Evolutionary conservation across 1,139 yeast species (phyloP), one percentile per base, ranked within the genome.

Genomic region (Suhomyces yuchorum): DNA sequence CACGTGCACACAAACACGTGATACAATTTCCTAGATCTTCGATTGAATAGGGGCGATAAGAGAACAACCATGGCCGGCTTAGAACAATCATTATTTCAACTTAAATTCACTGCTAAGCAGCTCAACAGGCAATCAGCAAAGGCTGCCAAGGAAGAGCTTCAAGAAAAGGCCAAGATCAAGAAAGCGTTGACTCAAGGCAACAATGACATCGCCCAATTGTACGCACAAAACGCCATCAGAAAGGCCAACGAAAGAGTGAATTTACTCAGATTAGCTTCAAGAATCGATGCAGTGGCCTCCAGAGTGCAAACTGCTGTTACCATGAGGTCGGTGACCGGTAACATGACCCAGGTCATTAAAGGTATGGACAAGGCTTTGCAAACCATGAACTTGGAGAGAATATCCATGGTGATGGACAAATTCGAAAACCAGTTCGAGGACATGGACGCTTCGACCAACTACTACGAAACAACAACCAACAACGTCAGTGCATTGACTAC

Each of bases 341-440:
- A 91, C 58, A 93, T 95, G 98, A 81, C 95, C 4, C 85, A 81
- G 50, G 97, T 93, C 8, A 95, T 95, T 45, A 82, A 78, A 59
- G 98, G 98, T 12, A 93, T 95, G 99, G 99, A 95, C 64, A 85
- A 82, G 59, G 99, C 99, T 0, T 79, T 95, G 70, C 96, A 89
- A 61, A 85, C 96, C 35, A 95, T 95, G 99, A 93, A 95, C 65
- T 73, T 95, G 53, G 98, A 95, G 63, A 81, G 82, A 58, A 93
- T 95, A 36, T 89, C 97, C 7, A 70, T 91, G 71, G 96, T 93
- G 15, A 93, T 95, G 99, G 99, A 93, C 67, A 92, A 90, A 66
- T 95, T 95, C 64, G 99, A 95, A 66, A 81, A 78, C 51, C 99
- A 95, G 66, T 95, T 95, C 62, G 99, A 95, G 65, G 98, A 95